These are phyloP conservation scores for Phytophthora agathidicida DNA, from an alignment of 352 stramenopile species.

Conservation along the genomic window DNA sequence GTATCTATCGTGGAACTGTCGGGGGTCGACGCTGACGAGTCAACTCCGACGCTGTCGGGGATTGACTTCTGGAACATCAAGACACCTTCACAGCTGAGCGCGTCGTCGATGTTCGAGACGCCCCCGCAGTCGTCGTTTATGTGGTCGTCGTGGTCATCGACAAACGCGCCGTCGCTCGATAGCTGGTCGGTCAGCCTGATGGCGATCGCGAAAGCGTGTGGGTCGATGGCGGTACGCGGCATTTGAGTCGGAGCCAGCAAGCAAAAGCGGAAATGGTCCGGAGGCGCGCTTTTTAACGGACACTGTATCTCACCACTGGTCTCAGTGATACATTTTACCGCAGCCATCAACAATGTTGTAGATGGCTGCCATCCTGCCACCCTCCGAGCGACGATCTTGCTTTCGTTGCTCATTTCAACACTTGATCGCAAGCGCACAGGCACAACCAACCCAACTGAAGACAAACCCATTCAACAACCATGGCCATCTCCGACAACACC, in stretches of 20 bases:
- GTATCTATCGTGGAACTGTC: not conserved
- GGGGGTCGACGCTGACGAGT: not conserved
- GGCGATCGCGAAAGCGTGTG: slow-evolving; percentile 17
- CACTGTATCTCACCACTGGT: slow-evolving; percentile 5
- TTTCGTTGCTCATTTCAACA: slow-evolving; percentile 11
- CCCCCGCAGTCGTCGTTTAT: not conserved
- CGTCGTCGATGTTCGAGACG: not conserved
- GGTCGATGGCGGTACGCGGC: slow-evolving; percentile 12
- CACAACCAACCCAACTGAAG: not conserved
- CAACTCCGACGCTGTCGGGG: not conserved
- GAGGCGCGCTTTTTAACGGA: not conserved
- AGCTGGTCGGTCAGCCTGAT: slow-evolving; percentile 23
- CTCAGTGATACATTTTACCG: slow-evolving; percentile 20
- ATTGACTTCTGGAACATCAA: not conserved
- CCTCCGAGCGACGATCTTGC: slow-evolving; percentile 1
- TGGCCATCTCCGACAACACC: slow-evolving; percentile 33
- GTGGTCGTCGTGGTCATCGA: slow-evolving; percentile 2
- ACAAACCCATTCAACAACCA: slow-evolving; percentile 8
- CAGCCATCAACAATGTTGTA: slow-evolving; percentile 13
- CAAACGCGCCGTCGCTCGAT: slow-evolving; percentile 23
- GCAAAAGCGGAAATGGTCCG: slow-evolving; percentile 6
- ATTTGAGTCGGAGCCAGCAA: slow-evolving; percentile 2
- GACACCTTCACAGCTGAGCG: not conserved
- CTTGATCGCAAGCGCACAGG: slow-evolving; percentile 18
- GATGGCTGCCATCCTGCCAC: not conserved